Evolutionary conservation across 129 eudicot genomes (phyloP).

Genomic region (Chrysanthemum makinoi): DNA sequence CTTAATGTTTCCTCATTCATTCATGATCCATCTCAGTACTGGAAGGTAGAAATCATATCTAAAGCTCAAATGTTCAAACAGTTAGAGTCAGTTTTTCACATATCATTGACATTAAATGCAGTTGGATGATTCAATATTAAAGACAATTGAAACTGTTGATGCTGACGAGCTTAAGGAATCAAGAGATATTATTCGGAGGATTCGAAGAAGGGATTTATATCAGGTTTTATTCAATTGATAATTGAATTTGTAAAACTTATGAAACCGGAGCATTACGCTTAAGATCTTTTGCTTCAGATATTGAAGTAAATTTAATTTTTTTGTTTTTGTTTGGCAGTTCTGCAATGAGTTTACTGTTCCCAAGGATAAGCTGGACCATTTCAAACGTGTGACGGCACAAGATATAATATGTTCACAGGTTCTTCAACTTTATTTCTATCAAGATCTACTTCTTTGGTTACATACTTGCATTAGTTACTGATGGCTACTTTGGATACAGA

Average conservation of each 20-base stretch:
- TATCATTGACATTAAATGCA: constrained; percentile 29
- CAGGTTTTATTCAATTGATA: constrained; percentile 44
- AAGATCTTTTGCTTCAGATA: neutral
- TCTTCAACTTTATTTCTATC: neutral
- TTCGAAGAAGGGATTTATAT: constrained; percentile 75
- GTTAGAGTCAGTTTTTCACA: neutral
- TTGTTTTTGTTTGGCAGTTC: constrained; percentile 44
- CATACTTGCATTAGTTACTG: constrained; percentile 1
- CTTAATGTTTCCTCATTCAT: constrained; percentile 49
- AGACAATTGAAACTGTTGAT: constrained; percentile 59
- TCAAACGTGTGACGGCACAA: constrained; percentile 55
- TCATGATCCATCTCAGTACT: constrained; percentile 72
- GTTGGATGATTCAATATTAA: constrained; percentile 86
- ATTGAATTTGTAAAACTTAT: neutral
- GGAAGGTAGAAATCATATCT: constrained; percentile 59
- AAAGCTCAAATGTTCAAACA: neutral
- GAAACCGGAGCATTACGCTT: neutral
- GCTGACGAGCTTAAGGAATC: constrained; percentile 71
- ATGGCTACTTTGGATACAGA: constrained; percentile 39
- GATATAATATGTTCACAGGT: constrained; percentile 96
- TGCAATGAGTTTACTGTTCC: constrained; percentile 95
- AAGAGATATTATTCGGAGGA: constrained; percentile 65
- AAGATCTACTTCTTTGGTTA: neutral
- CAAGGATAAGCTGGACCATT: constrained; percentile 68
- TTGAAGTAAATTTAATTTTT: neutral